Percentiles rank a stretch among this genome's conserved stretches.
Evolutionary conservation across 2,329 filamentous ascomycete species (phyloP).

Genomic region (Exophiala oligosperma): DNA sequence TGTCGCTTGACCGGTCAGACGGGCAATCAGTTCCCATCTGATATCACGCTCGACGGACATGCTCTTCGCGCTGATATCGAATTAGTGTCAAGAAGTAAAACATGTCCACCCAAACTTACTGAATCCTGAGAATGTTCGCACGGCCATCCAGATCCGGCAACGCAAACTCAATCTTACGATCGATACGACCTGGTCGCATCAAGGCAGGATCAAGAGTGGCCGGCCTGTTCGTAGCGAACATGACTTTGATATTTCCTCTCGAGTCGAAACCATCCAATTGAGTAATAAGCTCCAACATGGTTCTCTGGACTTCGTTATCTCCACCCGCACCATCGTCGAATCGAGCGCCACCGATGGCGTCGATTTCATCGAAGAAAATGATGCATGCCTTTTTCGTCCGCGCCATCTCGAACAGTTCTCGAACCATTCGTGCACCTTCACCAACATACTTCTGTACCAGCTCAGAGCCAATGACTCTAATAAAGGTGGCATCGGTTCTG

Average conservation of each 20-base stretch:
- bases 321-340: conserved; percentile 96
- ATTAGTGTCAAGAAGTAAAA: background rate
- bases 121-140: conserved; percentile 92
- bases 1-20: conserved; percentile 94
- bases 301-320: conserved; percentile 96
- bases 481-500: conserved; percentile 96
- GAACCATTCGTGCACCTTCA: conserved; percentile 96
- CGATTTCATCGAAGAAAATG: conserved; percentile 99
- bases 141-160: conserved; percentile 95
- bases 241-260: conserved; percentile 97
- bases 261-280: conserved; percentile 96
- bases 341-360: conserved; percentile 91
- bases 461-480: conserved; percentile 96
- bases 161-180: conserved; percentile 98
- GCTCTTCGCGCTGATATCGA: conserved; percentile 73
- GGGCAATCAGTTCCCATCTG: conserved; percentile 96
- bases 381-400: conserved; percentile 99
- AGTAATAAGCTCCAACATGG: conserved; percentile 96
- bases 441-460: conserved; percentile 99
- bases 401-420: conserved; percentile 98
- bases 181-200: conserved; percentile 95
- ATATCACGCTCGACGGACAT: conserved; percentile 99
- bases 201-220: conserved; percentile 94
- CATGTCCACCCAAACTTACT: conserved; percentile 1
- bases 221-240: conserved; percentile 97